phyloP scores from a whole-genome alignment of 2,329 filamentous ascomycete species.

The Ceratocystis ficicola region DNA sequence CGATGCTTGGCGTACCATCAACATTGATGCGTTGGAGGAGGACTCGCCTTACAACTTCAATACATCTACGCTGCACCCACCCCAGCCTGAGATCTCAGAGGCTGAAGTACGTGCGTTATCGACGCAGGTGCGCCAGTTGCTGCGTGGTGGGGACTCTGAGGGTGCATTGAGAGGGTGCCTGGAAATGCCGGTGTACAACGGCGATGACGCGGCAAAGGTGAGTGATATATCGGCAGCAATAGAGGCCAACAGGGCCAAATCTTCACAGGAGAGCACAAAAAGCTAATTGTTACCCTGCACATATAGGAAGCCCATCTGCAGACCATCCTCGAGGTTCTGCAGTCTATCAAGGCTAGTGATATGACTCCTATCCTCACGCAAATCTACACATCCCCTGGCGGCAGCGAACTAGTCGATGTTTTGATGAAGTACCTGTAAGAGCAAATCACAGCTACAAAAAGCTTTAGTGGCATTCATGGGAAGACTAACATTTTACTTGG shows the following conservation, averaged over 20 bases:
- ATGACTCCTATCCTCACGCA: slow-evolving; percentile 80
- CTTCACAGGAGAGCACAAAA: neutral
- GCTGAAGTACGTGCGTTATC: slow-evolving; percentile 66
- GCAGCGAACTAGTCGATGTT: slow-evolving; percentile 75
- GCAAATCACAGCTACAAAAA: neutral
- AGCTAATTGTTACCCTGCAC: slow-evolving; percentile 17
- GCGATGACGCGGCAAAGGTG: slow-evolving; percentile 47
- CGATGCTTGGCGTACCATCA: slow-evolving; percentile 74
- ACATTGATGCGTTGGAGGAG: slow-evolving; percentile 82
- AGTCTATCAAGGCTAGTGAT: slow-evolving; percentile 90
- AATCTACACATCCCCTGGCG: slow-evolving; percentile 66
- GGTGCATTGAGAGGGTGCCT: slow-evolving; percentile 73
- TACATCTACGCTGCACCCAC: slow-evolving; percentile 66
- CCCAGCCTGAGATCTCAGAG: slow-evolving; percentile 61
- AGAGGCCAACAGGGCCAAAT: neutral
- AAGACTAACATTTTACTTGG: neutral
- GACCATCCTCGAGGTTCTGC: slow-evolving; percentile 82
- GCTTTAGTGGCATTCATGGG: neutral
- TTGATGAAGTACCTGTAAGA: slow-evolving; percentile 95
- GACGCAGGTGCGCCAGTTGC: slow-evolving; percentile 72
- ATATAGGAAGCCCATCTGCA: slow-evolving; percentile 69
- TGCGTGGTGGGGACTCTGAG: slow-evolving; percentile 75
- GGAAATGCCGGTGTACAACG: slow-evolving; percentile 70
- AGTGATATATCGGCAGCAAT: slow-evolving; percentile 21
- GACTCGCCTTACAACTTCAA: slow-evolving; percentile 90